Conservation (phyloP, 192 early-diverging fungal genomes). For the Geranomyces variabilis region DNA sequence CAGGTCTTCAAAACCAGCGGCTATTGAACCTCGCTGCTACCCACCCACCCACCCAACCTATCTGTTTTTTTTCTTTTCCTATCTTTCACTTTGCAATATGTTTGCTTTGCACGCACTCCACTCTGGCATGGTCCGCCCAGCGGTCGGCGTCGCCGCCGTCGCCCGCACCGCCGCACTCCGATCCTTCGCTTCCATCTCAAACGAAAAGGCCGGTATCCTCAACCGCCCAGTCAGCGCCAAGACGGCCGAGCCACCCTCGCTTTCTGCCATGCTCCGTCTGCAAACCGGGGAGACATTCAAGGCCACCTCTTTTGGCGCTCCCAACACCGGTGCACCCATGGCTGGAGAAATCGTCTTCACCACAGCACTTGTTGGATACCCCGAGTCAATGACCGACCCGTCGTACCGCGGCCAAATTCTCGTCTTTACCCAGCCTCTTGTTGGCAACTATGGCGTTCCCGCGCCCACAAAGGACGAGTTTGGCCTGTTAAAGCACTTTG, state of each 20-base stretch:
- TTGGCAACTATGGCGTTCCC: conserved; percentile 97
- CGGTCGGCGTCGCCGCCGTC: not conserved
- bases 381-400: conserved; percentile 97
- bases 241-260: conserved; percentile 39
- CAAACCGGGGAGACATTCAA: conserved; percentile 80
- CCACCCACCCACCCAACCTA: not conserved
- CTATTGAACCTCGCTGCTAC: not conserved
- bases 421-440: conserved; percentile 93
- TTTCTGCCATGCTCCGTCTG: conserved; percentile 74
- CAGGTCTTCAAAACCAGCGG: conserved; percentile 47
- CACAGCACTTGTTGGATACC: conserved; percentile 84
- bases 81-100: too few relatives aligned
- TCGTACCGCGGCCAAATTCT: conserved; percentile 96
- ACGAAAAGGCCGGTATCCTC: conserved; percentile 25
- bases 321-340: conserved; percentile 53
- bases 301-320: conserved; percentile 86
- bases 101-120: too few relatives aligned
- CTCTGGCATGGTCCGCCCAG: too few relatives aligned
- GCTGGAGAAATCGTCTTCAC: conserved; percentile 95
- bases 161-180: not conserved
- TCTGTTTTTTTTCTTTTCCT: too few relatives aligned
- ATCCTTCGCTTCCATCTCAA: conserved; percentile 5
- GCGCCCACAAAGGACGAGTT: conserved; percentile 69
- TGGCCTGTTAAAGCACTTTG: conserved; percentile 86
- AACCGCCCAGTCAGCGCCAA: conserved; percentile 37